Evolutionary conservation across 2,329 filamentous ascomycete genomes (phyloP).

Genomic region (Rhynchosporium agropyri): DNA sequence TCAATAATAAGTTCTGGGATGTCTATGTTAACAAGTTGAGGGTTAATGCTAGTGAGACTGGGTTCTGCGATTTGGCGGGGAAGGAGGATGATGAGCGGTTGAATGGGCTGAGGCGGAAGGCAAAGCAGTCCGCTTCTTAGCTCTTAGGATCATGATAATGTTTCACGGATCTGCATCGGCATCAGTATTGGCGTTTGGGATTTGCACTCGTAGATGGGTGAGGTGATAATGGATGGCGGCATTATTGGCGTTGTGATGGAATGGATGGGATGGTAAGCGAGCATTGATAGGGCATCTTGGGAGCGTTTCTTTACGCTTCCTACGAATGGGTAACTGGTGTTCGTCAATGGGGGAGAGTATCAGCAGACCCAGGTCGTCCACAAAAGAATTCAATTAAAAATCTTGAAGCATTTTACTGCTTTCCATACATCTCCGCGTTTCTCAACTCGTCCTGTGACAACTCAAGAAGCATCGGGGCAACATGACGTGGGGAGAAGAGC

Average conservation of each 20-base stretch:
- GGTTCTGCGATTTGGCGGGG: slow-evolving; percentile 35
- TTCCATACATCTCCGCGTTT: background rate
- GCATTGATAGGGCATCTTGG: background rate
- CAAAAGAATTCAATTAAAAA: background rate
- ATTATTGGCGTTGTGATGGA: slow-evolving; percentile 6
- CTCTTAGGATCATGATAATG: no score
- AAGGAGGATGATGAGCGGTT: slow-evolving; percentile 12
- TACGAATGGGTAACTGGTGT: background rate
- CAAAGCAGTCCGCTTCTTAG: no score
- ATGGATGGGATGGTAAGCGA: background rate
- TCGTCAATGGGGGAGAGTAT: background rate
- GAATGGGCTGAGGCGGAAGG: background rate
- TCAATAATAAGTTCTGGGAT: slow-evolving; percentile 38
- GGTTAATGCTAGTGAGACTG: slow-evolving; percentile 40
- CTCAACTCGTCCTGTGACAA: no score
- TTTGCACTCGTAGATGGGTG: slow-evolving; percentile 5
- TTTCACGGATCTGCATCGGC: background rate
- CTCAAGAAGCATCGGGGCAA: no score
- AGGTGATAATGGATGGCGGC: background rate
- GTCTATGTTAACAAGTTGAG: slow-evolving; percentile 41
- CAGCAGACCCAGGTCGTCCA: background rate
- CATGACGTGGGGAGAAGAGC: no score
- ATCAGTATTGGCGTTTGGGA: slow-evolving; percentile 3
- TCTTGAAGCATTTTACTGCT: background rate
- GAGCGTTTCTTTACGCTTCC: background rate